Percentiles rank a stretch among this genome's conserved stretches.
These are phyloP conservation scores for Nevesoporus exiguus DNA, from an alignment of 768 basidiomycete genomes.

Conservation along the genomic window DNA sequence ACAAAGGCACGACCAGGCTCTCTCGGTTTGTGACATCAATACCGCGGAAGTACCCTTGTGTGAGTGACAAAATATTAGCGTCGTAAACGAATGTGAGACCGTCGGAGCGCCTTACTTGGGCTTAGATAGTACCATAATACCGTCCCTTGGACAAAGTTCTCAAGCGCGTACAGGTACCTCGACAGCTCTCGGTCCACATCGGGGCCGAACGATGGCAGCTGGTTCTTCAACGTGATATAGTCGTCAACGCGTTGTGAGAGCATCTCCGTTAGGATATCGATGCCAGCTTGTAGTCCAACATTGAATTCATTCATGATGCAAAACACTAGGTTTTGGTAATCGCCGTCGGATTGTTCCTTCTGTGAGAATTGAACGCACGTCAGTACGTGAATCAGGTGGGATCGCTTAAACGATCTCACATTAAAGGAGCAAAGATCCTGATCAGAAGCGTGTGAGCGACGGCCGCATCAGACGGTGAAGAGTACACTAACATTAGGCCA, in stretches of 20 bases:
- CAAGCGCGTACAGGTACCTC: slow-evolving; percentile 33
- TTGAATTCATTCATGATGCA: slow-evolving; percentile 37
- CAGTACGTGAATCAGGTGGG: slow-evolving; percentile 9
- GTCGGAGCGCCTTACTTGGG: slow-evolving; percentile 29
- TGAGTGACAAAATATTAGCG: slow-evolving; percentile 10
- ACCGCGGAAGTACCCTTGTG: slow-evolving; percentile 33
- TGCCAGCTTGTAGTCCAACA: slow-evolving; percentile 33
- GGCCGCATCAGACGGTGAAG: background rate
- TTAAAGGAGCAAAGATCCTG: slow-evolving; percentile 31
- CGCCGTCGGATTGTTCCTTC: slow-evolving; percentile 40
- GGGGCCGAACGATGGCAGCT: slow-evolving; percentile 34
- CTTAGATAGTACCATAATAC: slow-evolving; percentile 40
- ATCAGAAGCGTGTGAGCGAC: slow-evolving; percentile 14
- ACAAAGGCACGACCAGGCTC: slow-evolving; percentile 30
- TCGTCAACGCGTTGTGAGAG: slow-evolving; percentile 34
- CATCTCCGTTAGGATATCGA: slow-evolving; percentile 38
- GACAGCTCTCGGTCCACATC: slow-evolving; percentile 34
- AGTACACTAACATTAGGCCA: slow-evolving; percentile 37
- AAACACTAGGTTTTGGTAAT: slow-evolving; percentile 40
- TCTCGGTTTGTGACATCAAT: slow-evolving; percentile 31
- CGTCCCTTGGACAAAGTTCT: slow-evolving; percentile 39
- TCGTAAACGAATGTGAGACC: background rate
- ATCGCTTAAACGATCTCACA: slow-evolving; percentile 15
- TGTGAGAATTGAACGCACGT: slow-evolving; percentile 12
- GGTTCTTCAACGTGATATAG: slow-evolving; percentile 31